Conservation (phyloP, 2,329 filamentous ascomycete genomes). For the Fusarium sp. region DNA sequence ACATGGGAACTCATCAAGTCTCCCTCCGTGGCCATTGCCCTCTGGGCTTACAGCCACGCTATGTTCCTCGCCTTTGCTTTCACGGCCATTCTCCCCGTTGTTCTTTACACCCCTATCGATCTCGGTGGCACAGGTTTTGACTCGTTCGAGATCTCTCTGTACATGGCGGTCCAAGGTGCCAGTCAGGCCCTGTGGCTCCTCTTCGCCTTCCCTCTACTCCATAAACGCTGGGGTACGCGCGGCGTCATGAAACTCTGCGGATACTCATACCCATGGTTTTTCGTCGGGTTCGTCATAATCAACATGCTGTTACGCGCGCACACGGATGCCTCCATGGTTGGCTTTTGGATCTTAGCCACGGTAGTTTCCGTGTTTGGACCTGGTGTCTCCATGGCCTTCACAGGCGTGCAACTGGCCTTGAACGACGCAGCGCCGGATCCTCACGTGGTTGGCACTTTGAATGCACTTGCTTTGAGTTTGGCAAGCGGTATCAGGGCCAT, state of each 20-base stretch:
- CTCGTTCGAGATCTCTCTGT: conserved; percentile 71
- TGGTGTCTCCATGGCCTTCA: conserved; percentile 76
- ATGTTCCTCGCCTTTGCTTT: conserved; percentile 77
- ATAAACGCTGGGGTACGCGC: conserved; percentile 73
- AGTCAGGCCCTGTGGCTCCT: conserved; percentile 79
- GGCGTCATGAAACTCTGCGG: conserved; percentile 69
- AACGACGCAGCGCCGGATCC: conserved; percentile 78
- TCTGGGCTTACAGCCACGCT: conserved; percentile 73
- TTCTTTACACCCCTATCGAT: conserved; percentile 70
- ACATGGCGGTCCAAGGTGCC: conserved; percentile 72
- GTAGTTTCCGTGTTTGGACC: conserved; percentile 63
- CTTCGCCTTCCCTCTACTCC: conserved; percentile 74
- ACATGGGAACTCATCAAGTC: conserved; percentile 62
- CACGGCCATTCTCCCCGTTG: conserved; percentile 76
- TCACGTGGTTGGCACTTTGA: conserved; percentile 74
- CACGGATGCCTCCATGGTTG: conserved; percentile 48
- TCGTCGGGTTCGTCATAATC: conserved; percentile 67
- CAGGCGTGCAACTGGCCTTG: conserved; percentile 75
- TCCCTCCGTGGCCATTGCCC: conserved; percentile 73
- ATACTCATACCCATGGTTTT: conserved; percentile 70
- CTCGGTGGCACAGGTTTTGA: conserved; percentile 75
- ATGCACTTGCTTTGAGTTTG: conserved; percentile 69
- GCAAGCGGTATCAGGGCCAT: conserved; percentile 72
- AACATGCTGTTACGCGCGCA: conserved; percentile 58
- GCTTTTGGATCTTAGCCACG: conserved; percentile 66